phyloP scores from a whole-genome alignment of 106 monocot species.

The Xerophyta viscosa region DNA sequence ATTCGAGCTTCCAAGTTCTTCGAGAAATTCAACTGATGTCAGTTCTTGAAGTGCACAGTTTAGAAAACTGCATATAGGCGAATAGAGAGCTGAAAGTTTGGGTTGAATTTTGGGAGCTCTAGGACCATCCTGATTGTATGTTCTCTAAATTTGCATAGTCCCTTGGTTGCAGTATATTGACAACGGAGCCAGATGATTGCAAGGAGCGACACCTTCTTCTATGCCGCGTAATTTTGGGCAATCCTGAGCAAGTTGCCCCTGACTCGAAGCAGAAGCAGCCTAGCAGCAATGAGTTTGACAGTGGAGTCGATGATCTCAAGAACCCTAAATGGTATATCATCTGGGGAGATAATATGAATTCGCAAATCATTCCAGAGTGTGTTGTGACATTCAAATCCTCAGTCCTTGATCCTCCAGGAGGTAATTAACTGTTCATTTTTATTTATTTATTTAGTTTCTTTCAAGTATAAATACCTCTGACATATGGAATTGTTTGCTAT shows the following conservation, averaged over 20 bases:
- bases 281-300: conserved; percentile 51
- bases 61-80: no score
- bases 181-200: conserved; percentile 40
- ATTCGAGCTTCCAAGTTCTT: no score
- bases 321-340: conserved; percentile 58
- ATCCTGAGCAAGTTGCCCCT: conserved; percentile 39
- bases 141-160: no score
- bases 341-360: conserved; percentile 41
- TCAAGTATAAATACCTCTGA: background rate
- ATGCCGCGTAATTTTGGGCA: conserved; percentile 75
- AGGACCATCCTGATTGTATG: no score
- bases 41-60: no score
- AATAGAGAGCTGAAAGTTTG: no score
- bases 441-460: no score
- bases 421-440: background rate
- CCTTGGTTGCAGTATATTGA: conserved; percentile 20
- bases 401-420: background rate
- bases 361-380: conserved; percentile 57
- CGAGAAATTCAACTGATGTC: no score
- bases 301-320: conserved; percentile 56
- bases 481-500: background rate
- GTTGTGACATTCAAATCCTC: conserved; percentile 31
- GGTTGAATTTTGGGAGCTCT: no score
- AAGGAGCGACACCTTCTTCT: conserved; percentile 49
- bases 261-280: conserved; percentile 58